Base-by-base conservation (phyloP, 2,329 filamentous ascomycete genomes). In the Botryosphaeria dothidea region DNA sequence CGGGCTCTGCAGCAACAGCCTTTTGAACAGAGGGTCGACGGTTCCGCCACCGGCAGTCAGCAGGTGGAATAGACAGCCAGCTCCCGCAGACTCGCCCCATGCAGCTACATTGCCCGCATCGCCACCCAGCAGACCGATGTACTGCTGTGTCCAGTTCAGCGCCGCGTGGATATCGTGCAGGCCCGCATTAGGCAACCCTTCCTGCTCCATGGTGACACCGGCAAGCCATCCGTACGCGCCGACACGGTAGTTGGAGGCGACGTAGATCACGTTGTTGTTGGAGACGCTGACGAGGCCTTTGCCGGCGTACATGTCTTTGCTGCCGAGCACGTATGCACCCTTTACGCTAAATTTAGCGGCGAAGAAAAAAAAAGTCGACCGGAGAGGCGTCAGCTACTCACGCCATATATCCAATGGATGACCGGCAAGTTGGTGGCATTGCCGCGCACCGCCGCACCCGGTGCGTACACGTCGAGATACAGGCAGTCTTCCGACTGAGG, bases 1-100 rank as follows among this genome's bases (percentile, higher is more conserved):
- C 29, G 73, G 74, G 54, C 72, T 76, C 67, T 72, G 72, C 34
- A 76, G 52, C 46, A 78, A 70, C 70, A 34, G 36, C 9, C 23
- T 15, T 27, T n/a, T 72, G 71, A 84, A 84, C 1, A 81, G 71
- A 1, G 82, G 81, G 56, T 82, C 75, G n/a, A 76, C 70, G 3
- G 71, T 73, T 1, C 82, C 82, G 1, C 79, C 78, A 21, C 81
- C 71, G 0, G 78, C 77, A 19, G 81, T 78, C 11, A 85, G 71
- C 62, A 84, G 83, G 65, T 84, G 82, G 60, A 84, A 68, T 56
- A 85, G 80, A 5, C 81, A 83, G 1, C 80, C 79, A 1, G 81
- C 84, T 1, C 83, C 83, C 0, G 83, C 83, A 7, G 80, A 84
- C 68, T 84, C 57, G 23, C 83, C 84, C 76, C 81, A 81, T 3